A percentile compares a stretch with the other conserved stretches of the same genome.
These are phyloP conservation scores for Lecanicillium sp. DNA, from an alignment of 2,329 filamentous ascomycete species.

Conservation along the genomic window DNA sequence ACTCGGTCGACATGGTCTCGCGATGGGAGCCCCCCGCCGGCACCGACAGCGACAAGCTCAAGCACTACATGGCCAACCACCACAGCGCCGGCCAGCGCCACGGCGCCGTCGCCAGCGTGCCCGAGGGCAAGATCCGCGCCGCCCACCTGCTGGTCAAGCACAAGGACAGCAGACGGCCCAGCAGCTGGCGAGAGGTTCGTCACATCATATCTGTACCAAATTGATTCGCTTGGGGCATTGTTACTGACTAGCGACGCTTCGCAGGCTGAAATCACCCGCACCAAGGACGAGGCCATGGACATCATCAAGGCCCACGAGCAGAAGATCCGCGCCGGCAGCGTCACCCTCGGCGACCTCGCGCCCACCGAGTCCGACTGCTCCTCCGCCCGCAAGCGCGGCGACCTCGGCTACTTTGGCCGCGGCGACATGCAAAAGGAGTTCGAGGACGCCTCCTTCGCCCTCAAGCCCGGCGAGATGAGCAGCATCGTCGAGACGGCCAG, in stretches of 20 bases:
- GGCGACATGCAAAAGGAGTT: conserved; percentile 99
- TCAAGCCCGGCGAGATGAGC: conserved; percentile 83
- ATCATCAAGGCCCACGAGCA: conserved; percentile 72
- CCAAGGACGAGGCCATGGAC: conserved; percentile 76
- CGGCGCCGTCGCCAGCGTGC: conserved; percentile 34
- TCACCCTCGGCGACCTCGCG: conserved; percentile 75
- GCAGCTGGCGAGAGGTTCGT: conserved; percentile 78
- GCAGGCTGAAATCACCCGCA: conserved; percentile 72
- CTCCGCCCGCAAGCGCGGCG: conserved; percentile 87
- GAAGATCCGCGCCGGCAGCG: conserved; percentile 65
- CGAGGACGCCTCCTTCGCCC: conserved; percentile 88
- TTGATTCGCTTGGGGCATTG: no score
- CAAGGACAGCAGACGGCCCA: conserved; percentile 75
- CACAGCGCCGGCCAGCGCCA: conserved; percentile 55
- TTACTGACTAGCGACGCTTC: conserved; percentile 5
- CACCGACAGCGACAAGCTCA: conserved; percentile 87
- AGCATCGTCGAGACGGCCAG: conserved; percentile 85
- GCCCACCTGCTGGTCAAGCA: conserved; percentile 95
- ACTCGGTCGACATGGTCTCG: conserved; percentile 76
- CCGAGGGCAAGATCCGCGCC: conserved; percentile 81
- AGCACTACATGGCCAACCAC: conserved; percentile 85
- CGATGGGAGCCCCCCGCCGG: conserved; percentile 89
- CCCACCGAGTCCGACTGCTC: conserved; percentile 90
- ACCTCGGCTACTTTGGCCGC: conserved; percentile 88
- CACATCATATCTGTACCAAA: no score